Base-by-base conservation (phyloP, 2,329 filamentous ascomycete species). In the Epichloe gansuensis region DNA sequence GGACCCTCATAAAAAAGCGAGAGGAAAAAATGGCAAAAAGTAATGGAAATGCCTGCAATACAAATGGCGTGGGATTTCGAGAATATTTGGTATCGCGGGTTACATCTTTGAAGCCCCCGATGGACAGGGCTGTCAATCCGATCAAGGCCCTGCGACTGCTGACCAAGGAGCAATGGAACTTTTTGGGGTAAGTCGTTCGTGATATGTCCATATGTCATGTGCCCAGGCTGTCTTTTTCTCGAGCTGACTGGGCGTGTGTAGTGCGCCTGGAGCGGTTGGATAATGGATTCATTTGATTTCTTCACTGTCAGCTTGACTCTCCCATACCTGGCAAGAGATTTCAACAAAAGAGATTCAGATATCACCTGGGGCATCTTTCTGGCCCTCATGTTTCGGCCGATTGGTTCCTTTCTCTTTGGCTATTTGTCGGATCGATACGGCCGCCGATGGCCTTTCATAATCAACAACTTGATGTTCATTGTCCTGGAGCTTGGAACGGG, bases 211-310 rank as follows among this genome's bases (percentile, higher is more conserved):
- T 11, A 9, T 31, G 8, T 31, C 31, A 9, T 31, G 31, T 31
- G 31, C 8, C 8, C 31, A 31, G 31, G 31, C 31, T 31, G 31
- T 31, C 31, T 31, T 31, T 31, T 31, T 31, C 31, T 31, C 8
- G 31, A 31, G 31, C 31, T 31, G 31, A 31, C 31, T 31, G 31
- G 9, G 31, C 9, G 31, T 31, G 42, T 25, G 47, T 11, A 48
- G 47, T 48, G 47, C 23, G 47, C 47, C 11, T 48, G 47, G 47
- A 39, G 35, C 17, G 47, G 35, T 17, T 48, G 47, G 47, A 41
- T 48, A 15, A 39, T 48, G 8, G 31, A 31, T 31, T 31, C 31
- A 11, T 31, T 31, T 31, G 31, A 31, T 31, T 48, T 48, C 31
- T 48, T 48, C 46, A 48, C 46, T 3, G 46, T 37, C 13, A 48